Evolutionary conservation across 495 filamentous ascomycete genomes (phyloP), one percentile per base, ranked within the genome.

Genomic region (Apiosordaria backusii): DNA sequence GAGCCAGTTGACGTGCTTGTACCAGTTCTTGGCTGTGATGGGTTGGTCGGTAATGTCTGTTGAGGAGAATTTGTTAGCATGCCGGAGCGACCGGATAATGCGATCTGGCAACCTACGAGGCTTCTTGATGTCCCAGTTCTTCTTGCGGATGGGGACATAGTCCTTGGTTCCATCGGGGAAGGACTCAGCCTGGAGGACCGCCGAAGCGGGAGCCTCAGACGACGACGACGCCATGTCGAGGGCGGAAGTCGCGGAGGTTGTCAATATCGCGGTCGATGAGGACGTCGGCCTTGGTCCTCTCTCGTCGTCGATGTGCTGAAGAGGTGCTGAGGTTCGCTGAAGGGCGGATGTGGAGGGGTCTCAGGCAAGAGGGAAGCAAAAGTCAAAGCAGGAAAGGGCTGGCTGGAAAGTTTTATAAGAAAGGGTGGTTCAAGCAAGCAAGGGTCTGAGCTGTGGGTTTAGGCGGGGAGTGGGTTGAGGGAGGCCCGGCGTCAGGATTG

Each of bases 1-100:
- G 26, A 96, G 80, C 92, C 95, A 97, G 84, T 98, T 93, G 84
- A 98, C 87, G 74, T 98, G 96, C 77, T 96, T 63, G 64, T 92
- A 72, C 93, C 93, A 97, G 82, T 99, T 99, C 68, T 82, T 72
- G 76, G 83, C 84, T 61, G 91, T 97, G 65, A 98, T 88, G 58
- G 89, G 87, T 71, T 82, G 74, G 26, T 86, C 83, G 52, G 83
- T 77, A 68, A 86, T 85, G 70, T 85, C 81, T 68, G 74, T 53
- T 24, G 16, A 29, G 53, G 10, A 50, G n/a, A 0, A 9, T 4
- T 18, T 13, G 58, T 66, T 21, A 70, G 65, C 73, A 67, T n/a
- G 25, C 7, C 15, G 4, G 35, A 45, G 5, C 35, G 16, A 0
- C 35, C 35, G 35, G 35, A 9, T 45, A 13, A 13, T 15, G 10